Base-by-base conservation (phyloP, 169 alveolate species). In the Plasmodium adleri region DNA sequence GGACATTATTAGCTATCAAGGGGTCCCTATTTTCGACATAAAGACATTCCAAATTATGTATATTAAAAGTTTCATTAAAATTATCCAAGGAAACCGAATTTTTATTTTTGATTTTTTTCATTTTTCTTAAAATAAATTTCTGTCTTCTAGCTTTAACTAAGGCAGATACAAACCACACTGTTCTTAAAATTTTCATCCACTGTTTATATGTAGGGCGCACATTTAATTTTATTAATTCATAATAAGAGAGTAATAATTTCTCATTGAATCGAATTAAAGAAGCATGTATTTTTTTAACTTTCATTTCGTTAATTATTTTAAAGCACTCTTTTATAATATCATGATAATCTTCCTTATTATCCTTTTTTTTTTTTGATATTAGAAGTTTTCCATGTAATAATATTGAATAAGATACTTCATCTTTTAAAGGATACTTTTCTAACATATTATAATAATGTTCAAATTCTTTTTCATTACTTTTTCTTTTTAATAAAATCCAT, bases 81-180 rank as follows among this genome's bases (percentile, higher is more conserved):
- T 78, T 78, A 15, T 68, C n/a, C 10, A 78, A 60, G 24, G 68
- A 49, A 0, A 60, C 45, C 0, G 90, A 67, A 24, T 78, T 67
- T 20, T 66, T 47, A 2, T 59, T 60, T 28, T 64, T 78, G 6
- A 54, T 60, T 10, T 67, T 78, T 39, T 67, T 67, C 7, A 78
- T 54, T 66, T 58, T 67, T 8, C 73, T 50, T 32, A 78, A 45
- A 49, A 78, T 67, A 70, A 50, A 78, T 47, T 54, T 78, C 32
- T 78, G 90, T 20, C 90, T 58, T 32, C 90, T 78, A 5, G 90
- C 90, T 58, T 78, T 78, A 47, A 78, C 39, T 60, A 78, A 54
- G 6, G 90, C 90, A 28, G 90, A 49, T 47, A 78, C 68, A 59
- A 78, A 78, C 90, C 90, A 78, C 17, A 78, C 90, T 1, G 80